phyloP scores from a whole-genome alignment of 2,329 filamentous ascomycete genomes.

The Verticillium klebahnii region DNA sequence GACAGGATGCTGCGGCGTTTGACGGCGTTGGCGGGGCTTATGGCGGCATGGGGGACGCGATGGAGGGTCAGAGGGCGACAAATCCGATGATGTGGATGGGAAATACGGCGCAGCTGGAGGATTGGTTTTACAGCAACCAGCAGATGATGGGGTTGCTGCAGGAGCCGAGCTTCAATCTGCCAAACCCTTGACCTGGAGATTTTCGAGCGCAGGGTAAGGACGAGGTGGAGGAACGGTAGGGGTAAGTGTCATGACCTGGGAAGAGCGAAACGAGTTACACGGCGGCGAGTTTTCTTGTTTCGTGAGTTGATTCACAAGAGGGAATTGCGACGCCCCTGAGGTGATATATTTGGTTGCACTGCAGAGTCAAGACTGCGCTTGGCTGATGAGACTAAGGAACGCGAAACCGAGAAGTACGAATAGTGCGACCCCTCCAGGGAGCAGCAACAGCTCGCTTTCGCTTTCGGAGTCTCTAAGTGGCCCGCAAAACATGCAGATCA shows the following conservation, averaged over 20 bases:
- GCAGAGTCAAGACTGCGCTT: neutral
- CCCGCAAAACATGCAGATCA: neutral
- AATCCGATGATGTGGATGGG: constrained; percentile 29
- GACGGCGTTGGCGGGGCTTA: neutral
- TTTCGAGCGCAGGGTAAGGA: neutral
- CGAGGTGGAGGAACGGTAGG: neutral
- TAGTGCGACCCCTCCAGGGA: too few relatives aligned
- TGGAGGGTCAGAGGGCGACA: constrained; percentile 10
- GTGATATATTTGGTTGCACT: neutral
- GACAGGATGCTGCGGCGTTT: neutral
- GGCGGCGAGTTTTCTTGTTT: neutral
- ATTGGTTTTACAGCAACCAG: constrained; percentile 32
- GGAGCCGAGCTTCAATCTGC: constrained; percentile 13
- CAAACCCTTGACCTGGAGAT: neutral
- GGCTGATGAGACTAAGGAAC: too few relatives aligned
- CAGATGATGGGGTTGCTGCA: constrained; percentile 31
- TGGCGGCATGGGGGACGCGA: neutral
- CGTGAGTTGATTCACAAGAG: neutral
- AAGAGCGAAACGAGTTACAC: neutral
- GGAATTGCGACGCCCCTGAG: neutral
- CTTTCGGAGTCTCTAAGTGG: too few relatives aligned
- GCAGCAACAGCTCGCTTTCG: too few relatives aligned
- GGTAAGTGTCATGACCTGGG: neutral
- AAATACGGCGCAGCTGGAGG: constrained; percentile 28
- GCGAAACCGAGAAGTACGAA: too few relatives aligned